Evolutionary conservation across 2,329 filamentous ascomycete species (phyloP), one percentile per base, ranked within the genome.

Genomic region (Sclerotinia borealis): DNA sequence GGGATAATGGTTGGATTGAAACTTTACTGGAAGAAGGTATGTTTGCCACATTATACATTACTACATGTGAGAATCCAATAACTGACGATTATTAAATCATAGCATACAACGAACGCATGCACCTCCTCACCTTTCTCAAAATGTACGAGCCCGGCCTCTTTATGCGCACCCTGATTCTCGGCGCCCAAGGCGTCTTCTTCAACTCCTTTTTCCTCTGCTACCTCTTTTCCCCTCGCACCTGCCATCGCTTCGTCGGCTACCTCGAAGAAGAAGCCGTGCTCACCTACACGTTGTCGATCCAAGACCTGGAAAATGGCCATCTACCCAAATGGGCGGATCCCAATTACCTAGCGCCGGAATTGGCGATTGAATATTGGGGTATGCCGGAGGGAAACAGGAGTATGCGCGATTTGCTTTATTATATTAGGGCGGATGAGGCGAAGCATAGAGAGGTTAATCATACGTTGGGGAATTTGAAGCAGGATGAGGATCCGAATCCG

Each of bases 1-100:
- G 93, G 63, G 93, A 98, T 75, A 96, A 98, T 71, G 95, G 95
- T 72, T 98, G 88, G 91, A 98, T 99, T 74, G 92, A 96, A 77
- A 93, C 91, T 0, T 80, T 96, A 10, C 83, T 96, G 1, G 61
- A 92, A 96, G 59, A 55, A 45, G 54, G 54, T 58, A 34, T 45
- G 29, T 25, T 45, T 34, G 8, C 15, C n/a, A 17, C 15, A 5
- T n/a, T 3, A 13, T 5, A 9, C 9, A 41, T 80, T 96, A 8
- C 83, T 96, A 1, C 10, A 91, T n/a, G n/a, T n/a, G n/a, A 96
- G 34, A 7, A 1, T 13, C 29, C 7, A 17, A 25, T 49, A 96
- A 10, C 83, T 96, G 2, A 63, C 15, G 9, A 19, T 4, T 6
- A 39, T 29, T 4, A 4, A 49, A 92, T 96, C 76, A 92, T 96